These are phyloP conservation scores for Aureobasidium sp. DNA, from an alignment of 2,329 filamentous ascomycete genomes.

Conservation along the genomic window DNA sequence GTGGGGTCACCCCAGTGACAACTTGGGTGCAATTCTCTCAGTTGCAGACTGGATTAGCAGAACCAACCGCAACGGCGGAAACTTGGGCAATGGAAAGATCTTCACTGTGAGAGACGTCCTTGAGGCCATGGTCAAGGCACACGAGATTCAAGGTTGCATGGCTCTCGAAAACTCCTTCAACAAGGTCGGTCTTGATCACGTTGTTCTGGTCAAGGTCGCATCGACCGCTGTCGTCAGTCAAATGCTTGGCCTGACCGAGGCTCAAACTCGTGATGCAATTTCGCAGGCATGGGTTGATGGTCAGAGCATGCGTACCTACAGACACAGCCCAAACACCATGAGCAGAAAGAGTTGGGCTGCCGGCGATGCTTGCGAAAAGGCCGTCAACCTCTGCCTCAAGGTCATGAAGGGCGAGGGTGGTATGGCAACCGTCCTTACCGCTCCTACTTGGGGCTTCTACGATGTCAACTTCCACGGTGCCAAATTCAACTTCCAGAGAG, in stretches of 20 bases:
- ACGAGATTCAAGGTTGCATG: constrained; percentile 96
- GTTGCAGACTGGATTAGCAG: constrained; percentile 97
- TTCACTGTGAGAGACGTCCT: constrained; percentile 85
- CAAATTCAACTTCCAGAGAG: constrained; percentile 90
- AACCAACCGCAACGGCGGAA: constrained; percentile 80
- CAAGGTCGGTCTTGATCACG: constrained; percentile 96
- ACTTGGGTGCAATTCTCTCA: constrained; percentile 90
- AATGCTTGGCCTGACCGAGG: constrained; percentile 82
- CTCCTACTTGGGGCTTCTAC: constrained; percentile 96
- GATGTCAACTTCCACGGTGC: constrained; percentile 96
- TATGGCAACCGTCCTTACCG: constrained; percentile 84
- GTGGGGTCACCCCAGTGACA: constrained; percentile 98
- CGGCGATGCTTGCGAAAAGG: constrained; percentile 95
- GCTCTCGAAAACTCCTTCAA: constrained; percentile 98
- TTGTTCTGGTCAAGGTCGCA: constrained; percentile 95
- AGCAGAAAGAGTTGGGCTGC: constrained; percentile 98
- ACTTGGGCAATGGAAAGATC: constrained; percentile 62
- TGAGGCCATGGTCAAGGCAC: constrained; percentile 92
- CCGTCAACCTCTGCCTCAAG: constrained; percentile 95
- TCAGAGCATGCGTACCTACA: constrained; percentile 91
- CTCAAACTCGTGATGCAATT: constrained; percentile 89
- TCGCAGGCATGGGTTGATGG: constrained; percentile 97
- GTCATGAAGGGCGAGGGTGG: constrained; percentile 90
- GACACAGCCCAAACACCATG: constrained; percentile 98
- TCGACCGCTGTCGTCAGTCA: constrained; percentile 90